A percentile compares a stretch with the other conserved stretches of the same genome.
Evolutionary conservation across 2,329 filamentous ascomycete species (phyloP).

Genomic region (Periconia digitata): DNA sequence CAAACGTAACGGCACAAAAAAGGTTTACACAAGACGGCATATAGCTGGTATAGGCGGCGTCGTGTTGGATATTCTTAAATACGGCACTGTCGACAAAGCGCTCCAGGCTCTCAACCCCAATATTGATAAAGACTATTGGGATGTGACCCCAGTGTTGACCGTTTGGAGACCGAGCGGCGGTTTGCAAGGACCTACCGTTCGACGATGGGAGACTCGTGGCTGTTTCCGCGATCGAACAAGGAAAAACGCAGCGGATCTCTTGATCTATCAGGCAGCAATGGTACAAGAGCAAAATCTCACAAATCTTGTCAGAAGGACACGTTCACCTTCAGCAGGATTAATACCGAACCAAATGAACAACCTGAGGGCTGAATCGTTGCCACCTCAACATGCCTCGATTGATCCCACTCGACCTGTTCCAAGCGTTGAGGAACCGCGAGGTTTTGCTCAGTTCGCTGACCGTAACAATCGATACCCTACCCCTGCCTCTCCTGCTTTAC

Average conservation of each 20-base stretch:
- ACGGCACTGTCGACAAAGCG: not conserved
- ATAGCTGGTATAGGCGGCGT: conserved; percentile 1
- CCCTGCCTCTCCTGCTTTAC: no score
- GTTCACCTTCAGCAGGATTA: not conserved
- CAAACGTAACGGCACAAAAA: not conserved
- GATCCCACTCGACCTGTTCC: no score
- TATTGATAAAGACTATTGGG: not conserved
- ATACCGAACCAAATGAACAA: not conserved
- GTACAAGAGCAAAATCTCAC: not conserved
- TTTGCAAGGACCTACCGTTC: not conserved
- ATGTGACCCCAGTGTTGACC: not conserved
- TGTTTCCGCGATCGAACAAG: not conserved
- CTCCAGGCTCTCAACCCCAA: not conserved
- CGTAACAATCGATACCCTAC: no score
- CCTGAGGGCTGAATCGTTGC: not conserved
- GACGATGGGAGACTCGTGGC: not conserved
- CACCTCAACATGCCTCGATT: no score
- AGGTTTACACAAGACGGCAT: conserved; percentile 3
- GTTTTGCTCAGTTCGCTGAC: no score
- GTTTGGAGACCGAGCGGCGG: not conserved
- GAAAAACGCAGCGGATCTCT: not conserved
- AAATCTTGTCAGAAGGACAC: not conserved
- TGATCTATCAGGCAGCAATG: not conserved
- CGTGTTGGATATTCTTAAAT: not conserved
- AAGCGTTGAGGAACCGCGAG: no score